phyloP scores from a whole-genome alignment of 208 protist genomes.

The Leishmania arabica region DNA sequence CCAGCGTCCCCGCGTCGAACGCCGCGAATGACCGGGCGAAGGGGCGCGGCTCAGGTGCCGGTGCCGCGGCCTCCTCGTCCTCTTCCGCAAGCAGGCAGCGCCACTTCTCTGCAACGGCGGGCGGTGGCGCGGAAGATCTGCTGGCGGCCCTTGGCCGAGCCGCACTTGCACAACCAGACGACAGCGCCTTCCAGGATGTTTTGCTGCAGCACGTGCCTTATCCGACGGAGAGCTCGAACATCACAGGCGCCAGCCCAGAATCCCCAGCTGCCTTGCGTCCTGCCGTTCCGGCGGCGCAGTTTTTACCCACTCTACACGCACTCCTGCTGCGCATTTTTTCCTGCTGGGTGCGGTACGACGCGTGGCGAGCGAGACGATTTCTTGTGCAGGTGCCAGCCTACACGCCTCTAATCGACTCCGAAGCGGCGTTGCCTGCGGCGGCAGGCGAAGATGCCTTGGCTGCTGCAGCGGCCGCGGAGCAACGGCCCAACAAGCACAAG shows the following conservation, averaged over 20 bases:
- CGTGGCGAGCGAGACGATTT: constrained; percentile 19
- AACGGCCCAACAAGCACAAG: constrained; percentile 20
- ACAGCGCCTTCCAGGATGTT: constrained; percentile 23
- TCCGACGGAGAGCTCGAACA: constrained; percentile 16
- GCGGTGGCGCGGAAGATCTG: constrained; percentile 14
- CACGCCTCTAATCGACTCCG: constrained; percentile 32
- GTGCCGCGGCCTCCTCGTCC: background rate
- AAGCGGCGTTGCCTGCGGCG: constrained; percentile 15
- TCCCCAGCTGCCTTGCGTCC: constrained; percentile 11
- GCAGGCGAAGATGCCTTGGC: constrained; percentile 8
- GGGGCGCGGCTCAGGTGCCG: constrained; percentile 3
- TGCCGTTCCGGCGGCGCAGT: constrained; percentile 27
- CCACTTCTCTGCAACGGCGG: background rate
- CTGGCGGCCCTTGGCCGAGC: constrained; percentile 13
- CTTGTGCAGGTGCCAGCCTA: constrained; percentile 48
- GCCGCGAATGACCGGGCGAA: constrained; percentile 2
- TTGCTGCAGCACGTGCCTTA: constrained; percentile 27
- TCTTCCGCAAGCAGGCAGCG: background rate
- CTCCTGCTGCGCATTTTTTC: constrained; percentile 30
- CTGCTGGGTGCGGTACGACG: constrained; percentile 33
- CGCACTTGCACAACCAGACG: background rate
- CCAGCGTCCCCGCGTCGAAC: background rate
- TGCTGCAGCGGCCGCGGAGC: background rate
- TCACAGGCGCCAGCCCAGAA: background rate
- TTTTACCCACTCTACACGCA: constrained; percentile 25